phyloP scores from a whole-genome alignment of 768 basidiomycete species.

The Tulasnella sp. region DNA sequence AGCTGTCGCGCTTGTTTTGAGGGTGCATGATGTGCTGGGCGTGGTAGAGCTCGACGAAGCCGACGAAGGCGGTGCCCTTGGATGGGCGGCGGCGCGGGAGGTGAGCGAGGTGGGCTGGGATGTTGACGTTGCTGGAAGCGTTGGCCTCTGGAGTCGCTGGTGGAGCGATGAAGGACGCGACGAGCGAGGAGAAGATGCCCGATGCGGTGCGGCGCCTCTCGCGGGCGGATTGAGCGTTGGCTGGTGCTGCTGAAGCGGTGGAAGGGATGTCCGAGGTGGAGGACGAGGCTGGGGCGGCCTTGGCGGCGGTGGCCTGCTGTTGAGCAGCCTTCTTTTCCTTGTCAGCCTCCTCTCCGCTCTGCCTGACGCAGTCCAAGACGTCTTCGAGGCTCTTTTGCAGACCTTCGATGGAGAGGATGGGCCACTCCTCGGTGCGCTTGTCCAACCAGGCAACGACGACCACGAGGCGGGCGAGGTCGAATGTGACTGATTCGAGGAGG shows the following conservation, averaged over 20 bases:
- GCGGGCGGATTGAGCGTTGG: not conserved
- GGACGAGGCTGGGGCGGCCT: not conserved
- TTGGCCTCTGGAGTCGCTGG: not conserved
- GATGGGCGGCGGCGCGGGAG: constrained; percentile 4
- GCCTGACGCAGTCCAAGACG: constrained; percentile 22
- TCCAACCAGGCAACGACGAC: constrained; percentile 25
- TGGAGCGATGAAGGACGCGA: constrained; percentile 24
- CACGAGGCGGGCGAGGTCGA: constrained; percentile 19
- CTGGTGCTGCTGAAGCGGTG: not conserved
- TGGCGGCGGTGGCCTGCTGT: constrained; percentile 2
- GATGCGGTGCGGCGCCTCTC: constrained; percentile 24
- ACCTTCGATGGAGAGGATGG: constrained; percentile 13
- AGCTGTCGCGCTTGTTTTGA: constrained; percentile 7
- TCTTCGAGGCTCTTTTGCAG: constrained; percentile 16
- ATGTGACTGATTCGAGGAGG: constrained; percentile 26
- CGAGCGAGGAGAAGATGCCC: constrained; percentile 27
- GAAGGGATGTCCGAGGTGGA: constrained; percentile 7
- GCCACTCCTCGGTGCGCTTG: constrained; percentile 19
- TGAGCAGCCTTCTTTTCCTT: constrained; percentile 27
- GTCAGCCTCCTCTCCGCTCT: constrained; percentile 24
- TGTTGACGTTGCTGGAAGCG: not conserved
- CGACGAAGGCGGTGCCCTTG: not conserved
- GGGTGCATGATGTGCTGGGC: constrained; percentile 20
- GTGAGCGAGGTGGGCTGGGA: constrained; percentile 16
- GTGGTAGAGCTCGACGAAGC: constrained; percentile 10